Evolutionary conservation across 176 grass and related monocot genomes (phyloP), one percentile per base, ranked within the genome.

Genomic region (Rhipidocladum racemiflorum): DNA sequence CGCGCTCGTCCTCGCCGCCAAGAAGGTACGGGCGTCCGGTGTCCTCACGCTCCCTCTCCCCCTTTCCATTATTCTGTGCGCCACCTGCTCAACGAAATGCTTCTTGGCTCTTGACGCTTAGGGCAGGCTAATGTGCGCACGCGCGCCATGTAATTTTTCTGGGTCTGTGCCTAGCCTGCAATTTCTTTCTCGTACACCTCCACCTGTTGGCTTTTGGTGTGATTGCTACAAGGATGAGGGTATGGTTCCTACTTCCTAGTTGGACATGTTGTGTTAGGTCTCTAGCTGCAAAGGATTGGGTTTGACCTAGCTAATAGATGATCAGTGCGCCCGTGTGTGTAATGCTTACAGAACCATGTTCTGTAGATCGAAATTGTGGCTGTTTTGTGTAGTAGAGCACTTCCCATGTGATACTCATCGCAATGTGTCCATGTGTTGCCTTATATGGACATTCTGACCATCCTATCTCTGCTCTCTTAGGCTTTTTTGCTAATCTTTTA

Each of bases 1-100:
- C 61, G 90, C 92, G 20, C 83, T 97, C 46, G 86, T 97, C 68
- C 88, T 94, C 75, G 95, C 92, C 42, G 95, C 90, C 30, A 97
- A 97, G 84, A 97, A 89, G 92, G 94, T 94, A 45, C 45, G 18
- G 16, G 49, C 84, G 18, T 67, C 46, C 63, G 0, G 29, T 79
- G 9, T 24, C 77, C n/a, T n/a, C n/a, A n/a, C n/a, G n/a, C n/a
- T n/a, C n/a, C n/a, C n/a, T n/a, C n/a, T n/a, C n/a, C n/a, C n/a
- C n/a, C n/a, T n/a, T n/a, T n/a, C n/a, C n/a, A n/a, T n/a, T n/a
- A n/a, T n/a, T n/a, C 65, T 17, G 18, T 30, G 68, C 34, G 35
- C 61, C 17, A 70, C 43, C 50, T 76, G 76, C 69, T 91, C 51
- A 60, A 86, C 12, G 27, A 9, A 79, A 43, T 20, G 42, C 28